phyloP scores from a whole-genome alignment of 495 filamentous ascomycete species.

The Aspergillus steynii region DNA sequence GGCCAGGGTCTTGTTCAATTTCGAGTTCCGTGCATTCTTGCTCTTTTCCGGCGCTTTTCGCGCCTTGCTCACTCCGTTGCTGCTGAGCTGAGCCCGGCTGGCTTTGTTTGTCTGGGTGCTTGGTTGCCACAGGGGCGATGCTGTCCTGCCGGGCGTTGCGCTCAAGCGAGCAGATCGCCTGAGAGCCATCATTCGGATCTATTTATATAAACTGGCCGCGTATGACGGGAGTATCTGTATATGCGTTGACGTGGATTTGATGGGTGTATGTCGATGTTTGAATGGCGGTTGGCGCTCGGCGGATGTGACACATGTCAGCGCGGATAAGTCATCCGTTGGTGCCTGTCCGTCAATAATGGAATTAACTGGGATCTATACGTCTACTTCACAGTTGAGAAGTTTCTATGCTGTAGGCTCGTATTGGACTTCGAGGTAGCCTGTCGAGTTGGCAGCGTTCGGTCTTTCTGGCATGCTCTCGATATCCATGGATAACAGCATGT shows the following conservation, averaged over 20 bases:
- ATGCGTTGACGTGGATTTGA: neutral
- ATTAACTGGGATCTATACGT: too few relatives aligned
- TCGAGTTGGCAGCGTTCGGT: too few relatives aligned
- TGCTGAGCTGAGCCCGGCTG: conserved; percentile 25
- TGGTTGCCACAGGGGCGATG: conserved; percentile 38
- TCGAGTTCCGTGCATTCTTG: conserved; percentile 10
- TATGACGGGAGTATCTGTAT: neutral
- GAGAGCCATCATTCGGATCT: conserved; percentile 46
- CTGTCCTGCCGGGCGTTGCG: conserved; percentile 31
- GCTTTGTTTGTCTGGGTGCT: conserved; percentile 23
- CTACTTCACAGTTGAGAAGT: too few relatives aligned
- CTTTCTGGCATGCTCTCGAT: too few relatives aligned
- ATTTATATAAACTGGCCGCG: neutral
- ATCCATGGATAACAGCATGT: neutral
- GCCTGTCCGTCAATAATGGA: too few relatives aligned
- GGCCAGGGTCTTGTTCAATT: neutral
- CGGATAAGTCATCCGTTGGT: neutral
- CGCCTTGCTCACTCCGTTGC: conserved; percentile 32
- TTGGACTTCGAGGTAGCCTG: too few relatives aligned
- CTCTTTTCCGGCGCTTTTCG: conserved; percentile 25
- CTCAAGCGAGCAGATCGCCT: conserved; percentile 60
- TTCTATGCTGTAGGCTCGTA: too few relatives aligned
- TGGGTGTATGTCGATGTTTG: too few relatives aligned
- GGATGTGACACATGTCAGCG: neutral
- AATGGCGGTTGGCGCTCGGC: too few relatives aligned